Conservation (phyloP, 1,284 basidiomycete genomes). For the Golubevia pallescens region DNA sequence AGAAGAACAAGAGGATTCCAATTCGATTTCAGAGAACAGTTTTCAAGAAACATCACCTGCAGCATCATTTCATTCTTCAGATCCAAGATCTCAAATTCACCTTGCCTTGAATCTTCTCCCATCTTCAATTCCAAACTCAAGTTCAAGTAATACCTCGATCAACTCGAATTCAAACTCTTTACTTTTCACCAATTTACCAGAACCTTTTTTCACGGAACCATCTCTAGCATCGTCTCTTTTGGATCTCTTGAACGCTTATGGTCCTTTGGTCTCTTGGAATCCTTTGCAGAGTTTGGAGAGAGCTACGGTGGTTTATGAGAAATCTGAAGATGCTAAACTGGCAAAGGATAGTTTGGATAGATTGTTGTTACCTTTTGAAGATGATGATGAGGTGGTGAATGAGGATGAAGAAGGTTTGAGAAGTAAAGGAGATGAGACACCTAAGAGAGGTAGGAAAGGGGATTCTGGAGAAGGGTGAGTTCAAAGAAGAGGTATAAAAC, state of each 20-base stretch:
- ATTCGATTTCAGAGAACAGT: too few species aligned
- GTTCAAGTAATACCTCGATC: too few species aligned
- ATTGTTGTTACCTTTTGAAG: slow-evolving; percentile 38
- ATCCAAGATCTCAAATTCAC: too few species aligned
- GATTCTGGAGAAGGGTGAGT: slow-evolving; percentile 6
- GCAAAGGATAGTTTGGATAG: slow-evolving; percentile 47
- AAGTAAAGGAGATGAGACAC: slow-evolving; percentile 4
- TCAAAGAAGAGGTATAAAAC: background rate
- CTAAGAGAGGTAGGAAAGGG: slow-evolving; percentile 5
- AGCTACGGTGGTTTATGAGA: slow-evolving; percentile 40
- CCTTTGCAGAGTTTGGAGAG: slow-evolving; percentile 46
- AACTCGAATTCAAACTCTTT: slow-evolving; percentile 36
- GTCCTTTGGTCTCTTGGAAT: slow-evolving; percentile 43
- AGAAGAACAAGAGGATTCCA: too few species aligned
- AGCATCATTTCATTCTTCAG: too few species aligned
- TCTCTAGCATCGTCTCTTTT: slow-evolving; percentile 36
- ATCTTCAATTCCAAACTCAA: too few species aligned
- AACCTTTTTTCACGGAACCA: slow-evolving; percentile 37
- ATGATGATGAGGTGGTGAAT: slow-evolving; percentile 14
- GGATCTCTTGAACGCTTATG: slow-evolving; percentile 48
- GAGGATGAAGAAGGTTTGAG: too few species aligned
- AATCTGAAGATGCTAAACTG: slow-evolving; percentile 22
- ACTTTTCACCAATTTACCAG: slow-evolving; percentile 45
- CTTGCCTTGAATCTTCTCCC: too few species aligned
- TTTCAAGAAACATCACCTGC: too few species aligned